These are phyloP conservation scores for Physcomitrium patens DNA, from an alignment of 225 moss, liverwort and hornwort species.

Conservation along the genomic window DNA sequence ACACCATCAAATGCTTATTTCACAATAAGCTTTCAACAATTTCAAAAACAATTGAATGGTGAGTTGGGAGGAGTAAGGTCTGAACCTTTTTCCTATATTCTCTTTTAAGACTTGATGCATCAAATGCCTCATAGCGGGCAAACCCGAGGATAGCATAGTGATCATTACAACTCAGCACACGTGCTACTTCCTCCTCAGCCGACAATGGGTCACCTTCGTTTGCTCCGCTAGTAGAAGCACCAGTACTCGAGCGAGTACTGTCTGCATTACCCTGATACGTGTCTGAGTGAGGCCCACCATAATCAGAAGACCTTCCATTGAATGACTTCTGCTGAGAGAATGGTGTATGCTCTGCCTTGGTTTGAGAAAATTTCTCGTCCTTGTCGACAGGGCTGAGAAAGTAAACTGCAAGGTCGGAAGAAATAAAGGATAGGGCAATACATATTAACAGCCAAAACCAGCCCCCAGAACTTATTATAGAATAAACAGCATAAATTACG, in stretches of 20 bases:
- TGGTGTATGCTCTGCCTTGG: constrained; percentile 47
- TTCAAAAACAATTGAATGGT: constrained; percentile 20
- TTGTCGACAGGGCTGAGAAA: constrained; percentile 64
- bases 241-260: constrained; percentile 62
- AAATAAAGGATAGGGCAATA: constrained; percentile 69
- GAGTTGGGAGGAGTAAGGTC: constrained; percentile 8
- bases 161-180: constrained; percentile 81
- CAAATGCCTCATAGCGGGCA: constrained; percentile 74
- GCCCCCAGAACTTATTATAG: constrained; percentile 73
- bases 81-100: constrained; percentile 92
- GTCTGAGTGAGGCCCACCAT: constrained; percentile 57
- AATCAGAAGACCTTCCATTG: constrained; percentile 59
- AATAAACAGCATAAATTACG: constrained; percentile 72
- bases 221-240: constrained; percentile 85
- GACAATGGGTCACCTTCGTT: constrained; percentile 81
- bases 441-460: constrained; percentile 72
- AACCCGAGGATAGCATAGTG: constrained; percentile 93
- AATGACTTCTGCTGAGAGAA: constrained; percentile 57
- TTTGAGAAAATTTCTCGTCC: constrained; percentile 55
- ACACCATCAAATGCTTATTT: background rate
- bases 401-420: constrained; percentile 74
- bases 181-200: constrained; percentile 89
- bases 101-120: constrained; percentile 77
- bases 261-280: constrained; percentile 52
- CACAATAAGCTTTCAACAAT: background rate